Percentiles rank a stretch among this genome's conserved stretches.
Conservation (phyloP, 2,329 filamentous ascomycete species). For the Tolypocladium amazonense region DNA sequence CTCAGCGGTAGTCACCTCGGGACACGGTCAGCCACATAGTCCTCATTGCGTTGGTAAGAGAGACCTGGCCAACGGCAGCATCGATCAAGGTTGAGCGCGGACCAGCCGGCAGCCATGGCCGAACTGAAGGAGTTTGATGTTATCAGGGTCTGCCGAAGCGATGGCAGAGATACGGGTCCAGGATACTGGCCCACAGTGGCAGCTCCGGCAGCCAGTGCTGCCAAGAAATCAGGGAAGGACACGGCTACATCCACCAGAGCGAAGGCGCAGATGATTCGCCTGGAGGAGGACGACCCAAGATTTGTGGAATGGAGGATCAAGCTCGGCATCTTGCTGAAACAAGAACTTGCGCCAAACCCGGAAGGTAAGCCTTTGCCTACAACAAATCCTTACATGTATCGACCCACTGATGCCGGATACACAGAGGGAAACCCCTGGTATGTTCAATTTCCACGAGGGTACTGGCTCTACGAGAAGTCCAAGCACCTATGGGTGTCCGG, state of each 20-base stretch:
- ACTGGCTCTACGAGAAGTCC: conserved; percentile 36
- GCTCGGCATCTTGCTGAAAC: conserved; percentile 33
- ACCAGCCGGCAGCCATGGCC: conserved; percentile 11
- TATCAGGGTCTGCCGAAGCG: conserved; percentile 31
- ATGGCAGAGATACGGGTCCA: conserved; percentile 33
- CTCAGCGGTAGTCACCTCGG: background rate
- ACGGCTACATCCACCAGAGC: conserved; percentile 17
- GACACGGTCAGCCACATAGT: background rate
- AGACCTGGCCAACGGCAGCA: background rate
- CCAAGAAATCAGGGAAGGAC: conserved; percentile 27
- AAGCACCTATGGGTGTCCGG: conserved; percentile 40
- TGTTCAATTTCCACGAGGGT: conserved; percentile 32
- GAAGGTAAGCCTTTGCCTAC: conserved; percentile 19
- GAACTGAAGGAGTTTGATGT: conserved; percentile 29
- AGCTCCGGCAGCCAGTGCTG: conserved; percentile 13
- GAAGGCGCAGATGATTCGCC: conserved; percentile 31
- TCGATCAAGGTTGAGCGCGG: background rate
- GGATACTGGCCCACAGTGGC: conserved; percentile 30
- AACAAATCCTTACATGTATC: background rate
- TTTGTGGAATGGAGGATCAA: conserved; percentile 35
- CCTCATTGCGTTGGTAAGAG: background rate
- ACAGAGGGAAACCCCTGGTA: conserved; percentile 33
- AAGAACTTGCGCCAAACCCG: conserved; percentile 29
- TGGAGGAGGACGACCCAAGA: conserved; percentile 31
- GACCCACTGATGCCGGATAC: conserved; percentile 1